phyloP scores from a whole-genome alignment of 2,329 filamentous ascomycete genomes.

The Coniosporium tulheliwenetii region DNA sequence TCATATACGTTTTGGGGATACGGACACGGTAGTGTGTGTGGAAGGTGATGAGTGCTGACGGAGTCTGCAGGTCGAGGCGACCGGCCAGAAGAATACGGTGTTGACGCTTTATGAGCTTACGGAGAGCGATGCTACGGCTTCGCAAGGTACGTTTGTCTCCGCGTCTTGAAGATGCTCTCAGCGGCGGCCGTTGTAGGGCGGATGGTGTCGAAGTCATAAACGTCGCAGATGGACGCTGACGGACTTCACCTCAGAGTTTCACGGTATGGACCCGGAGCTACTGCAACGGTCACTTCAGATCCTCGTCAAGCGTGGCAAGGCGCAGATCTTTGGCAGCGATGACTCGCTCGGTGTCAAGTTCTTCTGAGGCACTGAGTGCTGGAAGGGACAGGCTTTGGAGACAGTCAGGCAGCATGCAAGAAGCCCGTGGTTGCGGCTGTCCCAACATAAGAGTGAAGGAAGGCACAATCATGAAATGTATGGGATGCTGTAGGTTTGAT shows the following conservation, averaged over 20 bases:
- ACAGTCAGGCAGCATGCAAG: not conserved
- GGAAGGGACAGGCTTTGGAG: not conserved
- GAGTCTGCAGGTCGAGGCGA: conserved; percentile 42
- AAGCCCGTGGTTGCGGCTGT: too few relatives aligned
- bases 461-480: too few relatives aligned
- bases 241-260: conserved; percentile 46
- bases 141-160: too few relatives aligned
- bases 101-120: conserved; percentile 84
- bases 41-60: too few relatives aligned
- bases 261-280: conserved; percentile 74
- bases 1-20: too few relatives aligned
- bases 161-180: too few relatives aligned
- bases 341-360: conserved; percentile 92
- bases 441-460: too few relatives aligned
- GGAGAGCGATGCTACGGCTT: conserved; percentile 53
- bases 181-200: not conserved
- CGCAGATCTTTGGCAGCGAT: conserved; percentile 82
- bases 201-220: too few relatives aligned
- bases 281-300: conserved; percentile 65
- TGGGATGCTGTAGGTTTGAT: too few relatives aligned
- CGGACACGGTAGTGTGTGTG: too few relatives aligned
- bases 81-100: conserved; percentile 76
- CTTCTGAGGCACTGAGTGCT: conserved; percentile 44
- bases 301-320: conserved; percentile 78
- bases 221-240: too few relatives aligned